Evolutionary conservation across 108 stramenopile species (phyloP), one percentile per base, ranked within the genome.

Genomic region (Cyclostephanos tholiformis): DNA sequence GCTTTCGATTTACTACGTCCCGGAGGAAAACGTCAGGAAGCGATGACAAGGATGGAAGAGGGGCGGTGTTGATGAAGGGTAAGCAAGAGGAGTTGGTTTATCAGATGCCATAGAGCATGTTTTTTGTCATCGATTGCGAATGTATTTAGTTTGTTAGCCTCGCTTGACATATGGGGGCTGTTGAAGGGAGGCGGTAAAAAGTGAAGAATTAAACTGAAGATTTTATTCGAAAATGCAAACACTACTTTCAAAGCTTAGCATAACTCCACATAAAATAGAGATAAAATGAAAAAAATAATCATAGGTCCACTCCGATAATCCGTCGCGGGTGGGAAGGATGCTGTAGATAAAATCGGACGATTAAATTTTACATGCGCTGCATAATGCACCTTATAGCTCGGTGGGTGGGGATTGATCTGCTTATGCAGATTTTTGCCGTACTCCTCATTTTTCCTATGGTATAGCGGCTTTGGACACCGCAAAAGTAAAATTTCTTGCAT

Each of bases 11-110:
- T 56, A 67, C 67, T 16, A 36, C 77, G n/a, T 84, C 85, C 27
- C 79, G 93, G 58, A 82, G 77, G 53, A 89, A 84, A 85, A 41
- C 41, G 9, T 76, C 65, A 19, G 79, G 76, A 32, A 64, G 64
- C 12, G 87, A 65, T 35, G 68, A 64, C 17, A 64, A 62, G 12
- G 87, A 65, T 35, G 68, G 59, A 32, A 82, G 88, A 50, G 92
- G 80, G 4, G 71, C 68, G 13, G 68, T 88, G 10, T 55, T 95
- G 60, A 95, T 88, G 85, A 88, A 89, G 80, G 88, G 91, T 38
- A 79, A 66, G 23, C 66, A 61, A 46, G 80, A 75, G 26, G 86
- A 89, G 57, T 87, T 89, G 63, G 85, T 92, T 38, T 95, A 95
- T 66, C 86, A 89, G 68, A 95, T 95, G 82, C 93, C 93, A 30